phyloP scores from a whole-genome alignment of 129 eudicot genomes.

The Artemisia annua region DNA sequence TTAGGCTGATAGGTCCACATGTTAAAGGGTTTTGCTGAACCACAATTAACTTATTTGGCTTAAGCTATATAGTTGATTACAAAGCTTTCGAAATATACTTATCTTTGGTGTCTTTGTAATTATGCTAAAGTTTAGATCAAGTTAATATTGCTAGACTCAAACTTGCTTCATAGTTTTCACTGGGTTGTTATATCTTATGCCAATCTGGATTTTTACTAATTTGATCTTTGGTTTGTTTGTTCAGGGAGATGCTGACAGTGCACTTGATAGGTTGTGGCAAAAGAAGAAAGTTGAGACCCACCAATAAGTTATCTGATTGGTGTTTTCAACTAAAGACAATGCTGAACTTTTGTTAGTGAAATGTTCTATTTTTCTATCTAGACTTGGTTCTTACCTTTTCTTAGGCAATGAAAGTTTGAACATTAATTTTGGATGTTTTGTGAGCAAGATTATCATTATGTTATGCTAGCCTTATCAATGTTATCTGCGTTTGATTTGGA shows the following conservation, averaged over 20 bases:
- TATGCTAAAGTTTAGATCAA: too few species aligned
- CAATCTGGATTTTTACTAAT: neutral
- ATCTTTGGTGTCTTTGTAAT: too few species aligned
- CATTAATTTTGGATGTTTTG: constrained; percentile 14
- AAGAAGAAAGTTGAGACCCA: constrained; percentile 59
- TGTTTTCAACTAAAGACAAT: constrained; percentile 8
- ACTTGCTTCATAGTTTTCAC: too few species aligned
- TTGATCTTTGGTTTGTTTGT: neutral
- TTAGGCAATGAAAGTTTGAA: constrained; percentile 16
- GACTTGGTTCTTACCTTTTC: constrained; percentile 12
- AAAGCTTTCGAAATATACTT: too few species aligned
- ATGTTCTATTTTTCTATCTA: neutral
- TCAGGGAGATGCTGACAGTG: constrained; percentile 89
- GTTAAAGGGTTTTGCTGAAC: too few species aligned
- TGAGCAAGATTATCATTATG: neutral
- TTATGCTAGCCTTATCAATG: neutral
- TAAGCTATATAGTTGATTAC: too few species aligned
- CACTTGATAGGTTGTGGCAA: constrained; percentile 76
- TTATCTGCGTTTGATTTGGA: neutral
- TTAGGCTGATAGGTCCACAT: too few species aligned
- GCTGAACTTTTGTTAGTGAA: constrained; percentile 12
- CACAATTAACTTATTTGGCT: too few species aligned
- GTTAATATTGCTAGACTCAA: too few species aligned
- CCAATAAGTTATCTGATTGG: constrained; percentile 28
- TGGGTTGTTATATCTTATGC: too few species aligned